These are phyloP conservation scores for Pythium guiyangense DNA, from an alignment of 352 stramenopile genomes.

Conservation along the genomic window DNA sequence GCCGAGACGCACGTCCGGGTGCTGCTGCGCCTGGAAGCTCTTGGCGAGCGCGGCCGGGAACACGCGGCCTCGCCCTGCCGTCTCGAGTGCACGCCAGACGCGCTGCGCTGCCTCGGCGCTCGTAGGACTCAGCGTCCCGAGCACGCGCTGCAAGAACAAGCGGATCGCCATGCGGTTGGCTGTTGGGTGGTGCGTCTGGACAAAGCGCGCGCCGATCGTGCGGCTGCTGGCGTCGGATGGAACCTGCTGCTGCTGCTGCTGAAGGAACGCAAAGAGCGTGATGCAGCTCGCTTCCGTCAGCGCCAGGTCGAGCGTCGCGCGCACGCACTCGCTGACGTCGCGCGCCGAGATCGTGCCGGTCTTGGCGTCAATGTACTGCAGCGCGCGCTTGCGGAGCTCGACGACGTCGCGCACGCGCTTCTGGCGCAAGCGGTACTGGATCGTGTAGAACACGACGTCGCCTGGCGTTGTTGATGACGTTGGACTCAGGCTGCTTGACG, in stretches of 20 bases:
- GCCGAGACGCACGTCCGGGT: slow-evolving; percentile 57
- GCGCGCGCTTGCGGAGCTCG: slow-evolving; percentile 34
- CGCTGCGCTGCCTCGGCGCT: slow-evolving; percentile 28
- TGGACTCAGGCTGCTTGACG: not conserved
- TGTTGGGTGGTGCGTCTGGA: slow-evolving; percentile 24
- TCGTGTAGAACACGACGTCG: slow-evolving; percentile 35
- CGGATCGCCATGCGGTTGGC: slow-evolving; percentile 28
- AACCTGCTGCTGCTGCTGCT: slow-evolving; percentile 9
- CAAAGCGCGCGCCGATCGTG: slow-evolving; percentile 28
- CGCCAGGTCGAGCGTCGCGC: slow-evolving; percentile 27
- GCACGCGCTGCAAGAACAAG: slow-evolving; percentile 31
- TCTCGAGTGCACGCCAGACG: slow-evolving; percentile 45
- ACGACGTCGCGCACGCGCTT: slow-evolving; percentile 40
- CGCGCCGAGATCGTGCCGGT: slow-evolving; percentile 37
- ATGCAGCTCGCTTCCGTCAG: slow-evolving; percentile 41
- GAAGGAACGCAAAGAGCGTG: slow-evolving; percentile 46
- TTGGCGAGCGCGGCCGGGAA: slow-evolving; percentile 53
- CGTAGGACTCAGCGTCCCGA: slow-evolving; percentile 32
- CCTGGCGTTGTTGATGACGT: slow-evolving; percentile 12
- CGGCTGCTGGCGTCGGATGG: slow-evolving; percentile 5
- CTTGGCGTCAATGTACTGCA: slow-evolving; percentile 53
- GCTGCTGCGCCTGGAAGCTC: slow-evolving; percentile 52
- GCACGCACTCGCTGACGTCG: slow-evolving; percentile 37
- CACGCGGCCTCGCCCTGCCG: slow-evolving; percentile 45
- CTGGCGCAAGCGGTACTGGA: slow-evolving; percentile 45